Base-by-base conservation (phyloP, 1,284 basidiomycete species). In the Malassezia dermatis region DNA sequence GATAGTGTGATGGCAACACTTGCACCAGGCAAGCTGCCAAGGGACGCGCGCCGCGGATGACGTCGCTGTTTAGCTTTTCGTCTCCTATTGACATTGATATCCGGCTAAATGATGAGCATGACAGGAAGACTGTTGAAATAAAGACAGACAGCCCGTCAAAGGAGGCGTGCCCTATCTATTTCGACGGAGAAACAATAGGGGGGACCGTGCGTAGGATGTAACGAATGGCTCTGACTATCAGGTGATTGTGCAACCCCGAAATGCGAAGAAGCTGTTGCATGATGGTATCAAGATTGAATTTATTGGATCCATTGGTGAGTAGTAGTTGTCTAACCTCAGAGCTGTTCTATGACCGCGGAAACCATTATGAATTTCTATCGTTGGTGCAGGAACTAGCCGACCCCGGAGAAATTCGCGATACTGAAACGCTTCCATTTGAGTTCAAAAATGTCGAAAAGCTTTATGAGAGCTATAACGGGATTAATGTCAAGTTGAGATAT, bases 381-480 rank as follows among this genome's bases (percentile, higher is more conserved):
- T 78, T 96, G 60, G 88, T 88, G 0, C 90, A 96, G 77, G 90
- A 96, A 71, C 81, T 96, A 12, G 89, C 91, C 0, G 84, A 86
- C 0, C 89, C 90, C 8, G 90, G 89, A 32, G 93, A 98, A 70
- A 84, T 96, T 83, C 82, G 90, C 46, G 86, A 89, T 66, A 89
- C 89, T 0, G 89, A 95, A 77, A 88, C 89, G 15, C 93, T 85
- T 67, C 89, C 95, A 51, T 98, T 98, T 76, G 81, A 83, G 64
- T 98, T 98, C 82, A 96, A 96, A 80, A 96, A 94, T 68, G 88
- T 98, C 45, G 94, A 98, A 81, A 96, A 98, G 79, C 89, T 93
- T 74, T 95, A 89, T 69, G 93, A 98, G 79, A 89, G 86, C 68
- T 96, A 96, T 75, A 85, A 90, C 64, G 93, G 93, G 1, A 96